A percentile compares a stretch with the other conserved stretches of the same genome.
These are phyloP conservation scores for Lathyrus oleraceus DNA, from an alignment of 306 rosid species.

Conservation along the genomic window DNA sequence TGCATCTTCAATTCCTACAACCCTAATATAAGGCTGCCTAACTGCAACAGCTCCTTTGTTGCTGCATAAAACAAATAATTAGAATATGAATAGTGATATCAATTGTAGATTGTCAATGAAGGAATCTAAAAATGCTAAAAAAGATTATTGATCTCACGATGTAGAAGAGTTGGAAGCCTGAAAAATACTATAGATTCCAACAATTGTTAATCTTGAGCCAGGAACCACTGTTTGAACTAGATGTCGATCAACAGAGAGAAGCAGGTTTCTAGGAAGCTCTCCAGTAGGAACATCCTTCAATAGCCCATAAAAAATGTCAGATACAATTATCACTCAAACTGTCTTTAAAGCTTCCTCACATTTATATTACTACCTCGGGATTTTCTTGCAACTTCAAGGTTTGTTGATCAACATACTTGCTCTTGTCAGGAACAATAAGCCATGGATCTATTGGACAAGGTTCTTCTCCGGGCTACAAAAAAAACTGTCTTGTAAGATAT, in stretches of 20 bases:
- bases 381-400: slow-evolving; percentile 95
- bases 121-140: slow-evolving; percentile 13
- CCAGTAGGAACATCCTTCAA: slow-evolving; percentile 97
- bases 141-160: slow-evolving; percentile 54
- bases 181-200: slow-evolving; percentile 90
- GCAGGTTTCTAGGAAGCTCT: slow-evolving; percentile 96
- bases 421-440: slow-evolving; percentile 91
- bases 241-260: slow-evolving; percentile 94
- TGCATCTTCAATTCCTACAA: slow-evolving; percentile 87
- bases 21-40: slow-evolving; percentile 93
- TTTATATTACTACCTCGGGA: slow-evolving; percentile 66
- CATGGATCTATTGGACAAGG: slow-evolving; percentile 97
- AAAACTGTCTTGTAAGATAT: slow-evolving; percentile 21
- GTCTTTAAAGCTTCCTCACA: background rate
- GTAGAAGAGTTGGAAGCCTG: slow-evolving; percentile 82
- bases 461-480: slow-evolving; percentile 86
- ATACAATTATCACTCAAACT: slow-evolving; percentile 9
- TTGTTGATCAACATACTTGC: slow-evolving; percentile 95
- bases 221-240: slow-evolving; percentile 96
- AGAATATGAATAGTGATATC: slow-evolving; percentile 9
- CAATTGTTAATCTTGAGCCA: slow-evolving; percentile 90
- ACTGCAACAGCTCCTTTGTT: slow-evolving; percentile 96
- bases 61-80: slow-evolving; percentile 48
- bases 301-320: slow-evolving; percentile 29
- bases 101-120: background rate